A percentile compares a stretch with the other conserved stretches of the same genome.
Conservation (phyloP, 352 stramenopile genomes). For the Pythium utonaiense region DNA sequence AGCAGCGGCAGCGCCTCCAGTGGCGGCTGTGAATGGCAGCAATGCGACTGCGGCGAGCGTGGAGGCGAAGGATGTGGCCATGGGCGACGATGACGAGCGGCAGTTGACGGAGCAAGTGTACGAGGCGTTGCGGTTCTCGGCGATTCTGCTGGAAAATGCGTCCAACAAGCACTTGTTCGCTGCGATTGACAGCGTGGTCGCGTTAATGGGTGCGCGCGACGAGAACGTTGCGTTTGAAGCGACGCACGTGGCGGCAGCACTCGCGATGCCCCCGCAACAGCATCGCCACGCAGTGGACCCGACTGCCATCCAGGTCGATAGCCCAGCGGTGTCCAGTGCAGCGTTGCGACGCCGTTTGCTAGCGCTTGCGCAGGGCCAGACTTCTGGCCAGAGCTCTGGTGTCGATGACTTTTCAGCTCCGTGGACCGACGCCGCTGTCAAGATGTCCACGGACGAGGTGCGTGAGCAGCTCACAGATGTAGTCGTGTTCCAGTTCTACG, state of each 20-base stretch:
- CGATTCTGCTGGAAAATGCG: slow-evolving; percentile 76
- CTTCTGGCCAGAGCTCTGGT: slow-evolving; percentile 35
- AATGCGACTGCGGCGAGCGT: not conserved
- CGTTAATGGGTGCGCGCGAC: slow-evolving; percentile 59
- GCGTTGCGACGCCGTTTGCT: slow-evolving; percentile 51
- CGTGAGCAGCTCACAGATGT: slow-evolving; percentile 9
- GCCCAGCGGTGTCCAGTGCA: slow-evolving; percentile 33
- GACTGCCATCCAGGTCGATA: slow-evolving; percentile 38
- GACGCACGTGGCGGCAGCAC: slow-evolving; percentile 67
- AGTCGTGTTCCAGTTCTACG: slow-evolving; percentile 70
- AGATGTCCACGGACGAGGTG: not conserved
- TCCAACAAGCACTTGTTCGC: slow-evolving; percentile 75
- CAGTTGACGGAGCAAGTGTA: slow-evolving; percentile 54
- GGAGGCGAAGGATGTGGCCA: slow-evolving; percentile 4
- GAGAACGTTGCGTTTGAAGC: slow-evolving; percentile 68
- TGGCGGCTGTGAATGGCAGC: not conserved
- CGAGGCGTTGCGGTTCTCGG: slow-evolving; percentile 70
- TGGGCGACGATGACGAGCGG: slow-evolving; percentile 27
- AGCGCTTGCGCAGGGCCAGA: slow-evolving; percentile 43
- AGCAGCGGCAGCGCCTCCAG: slow-evolving; percentile 21
- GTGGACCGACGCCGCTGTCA: slow-evolving; percentile 13
- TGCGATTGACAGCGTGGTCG: slow-evolving; percentile 44
- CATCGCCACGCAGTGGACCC: slow-evolving; percentile 65
- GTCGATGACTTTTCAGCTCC: slow-evolving; percentile 72
- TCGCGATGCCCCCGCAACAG: slow-evolving; percentile 60